Base-by-base conservation (phyloP, 305 asterid species). In the Coffea humblotiana region DNA sequence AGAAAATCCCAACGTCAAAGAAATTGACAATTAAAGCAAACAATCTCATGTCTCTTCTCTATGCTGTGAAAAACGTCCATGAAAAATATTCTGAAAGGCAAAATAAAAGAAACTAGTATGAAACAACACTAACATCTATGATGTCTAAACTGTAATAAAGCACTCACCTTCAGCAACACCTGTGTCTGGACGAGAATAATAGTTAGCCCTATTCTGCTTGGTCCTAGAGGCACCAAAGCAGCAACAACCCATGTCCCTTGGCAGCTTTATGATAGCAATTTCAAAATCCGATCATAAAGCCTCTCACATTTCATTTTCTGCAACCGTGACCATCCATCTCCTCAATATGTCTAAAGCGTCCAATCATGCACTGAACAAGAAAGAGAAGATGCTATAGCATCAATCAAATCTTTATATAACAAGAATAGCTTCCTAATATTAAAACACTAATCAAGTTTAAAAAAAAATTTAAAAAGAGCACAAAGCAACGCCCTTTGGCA, bases 231-330 rank as follows among this genome's bases (percentile, higher is more conserved):
- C 79, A 76, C 97, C 89, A 83, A 93, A 94, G 88, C 90, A 92
- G 89, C 91, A 81, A 83, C 97, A 90, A 80, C 85, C 86, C 98
- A 93, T 94, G 87, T 84, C 92, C 84, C 72, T 83, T 76, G 64
- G 68, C 77, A 68, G 78, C 72, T 78, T 40, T 76, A 60, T 52
- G 35, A 49, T 66, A 69, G 43, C 68, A 78, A 79, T 85, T 82
- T 68, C 81, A 83, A 21, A 78, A 45, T 76, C 77, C 78, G 51
- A 81, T 25, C 4, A 70, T 5, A 65, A 58, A 11, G 15, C 21
- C 71, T 75, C 65, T 43, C 43, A n/a, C 19, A 29, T 75, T 75
- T 75, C 78, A 75, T 61, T 48, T 54, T 75, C 78, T 60, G 32
- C 71, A 61, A 47, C 61, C 37, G 4, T 60, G 21, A 58, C 25